A percentile compares a stretch with the other conserved stretches of the same genome.
Conservation (phyloP, 495 filamentous ascomycete genomes). For the Penicillium riverlandense region DNA sequence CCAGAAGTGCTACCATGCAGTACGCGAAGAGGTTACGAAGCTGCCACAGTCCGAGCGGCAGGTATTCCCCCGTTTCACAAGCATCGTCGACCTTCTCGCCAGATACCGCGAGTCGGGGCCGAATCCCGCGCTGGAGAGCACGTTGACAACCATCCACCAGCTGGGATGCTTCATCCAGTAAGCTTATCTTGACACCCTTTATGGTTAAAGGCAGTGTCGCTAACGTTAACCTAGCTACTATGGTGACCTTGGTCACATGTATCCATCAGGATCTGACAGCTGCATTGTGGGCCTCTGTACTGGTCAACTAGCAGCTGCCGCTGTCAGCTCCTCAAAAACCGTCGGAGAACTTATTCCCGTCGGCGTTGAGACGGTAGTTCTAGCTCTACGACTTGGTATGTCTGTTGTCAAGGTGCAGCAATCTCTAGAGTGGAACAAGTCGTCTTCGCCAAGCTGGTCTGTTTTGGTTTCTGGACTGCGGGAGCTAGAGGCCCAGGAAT, state of each 20-base stretch:
- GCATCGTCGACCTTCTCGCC: conserved; percentile 63
- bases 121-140: conserved; percentile 58
- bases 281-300: conserved; percentile 57
- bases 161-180: conserved; percentile 72
- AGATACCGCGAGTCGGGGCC: conserved; percentile 50
- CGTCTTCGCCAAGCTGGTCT: conserved; percentile 29
- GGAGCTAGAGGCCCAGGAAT: conserved; percentile 16
- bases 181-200: too few species aligned
- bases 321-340: conserved; percentile 59
- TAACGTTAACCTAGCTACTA: conserved; percentile 22
- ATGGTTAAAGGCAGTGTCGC: too few species aligned
- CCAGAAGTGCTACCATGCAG: conserved; percentile 50
- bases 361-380: conserved; percentile 61
- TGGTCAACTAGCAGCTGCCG: conserved; percentile 63
- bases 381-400: conserved; percentile 66
- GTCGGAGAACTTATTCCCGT: conserved; percentile 61
- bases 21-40: conserved; percentile 56
- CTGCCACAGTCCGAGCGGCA: conserved; percentile 53
- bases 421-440: conserved; percentile 20
- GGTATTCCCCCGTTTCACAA: conserved; percentile 61
- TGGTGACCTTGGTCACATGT: conserved; percentile 47
- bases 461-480: conserved; percentile 30
- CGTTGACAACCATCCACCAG: conserved; percentile 63
- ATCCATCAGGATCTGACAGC: conserved; percentile 32
- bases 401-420: conserved; percentile 41